A percentile compares a stretch with the other conserved stretches of the same genome.
Evolutionary conservation across 2,329 filamentous ascomycete species (phyloP).

Genomic region (Biscogniauxia sp.): DNA sequence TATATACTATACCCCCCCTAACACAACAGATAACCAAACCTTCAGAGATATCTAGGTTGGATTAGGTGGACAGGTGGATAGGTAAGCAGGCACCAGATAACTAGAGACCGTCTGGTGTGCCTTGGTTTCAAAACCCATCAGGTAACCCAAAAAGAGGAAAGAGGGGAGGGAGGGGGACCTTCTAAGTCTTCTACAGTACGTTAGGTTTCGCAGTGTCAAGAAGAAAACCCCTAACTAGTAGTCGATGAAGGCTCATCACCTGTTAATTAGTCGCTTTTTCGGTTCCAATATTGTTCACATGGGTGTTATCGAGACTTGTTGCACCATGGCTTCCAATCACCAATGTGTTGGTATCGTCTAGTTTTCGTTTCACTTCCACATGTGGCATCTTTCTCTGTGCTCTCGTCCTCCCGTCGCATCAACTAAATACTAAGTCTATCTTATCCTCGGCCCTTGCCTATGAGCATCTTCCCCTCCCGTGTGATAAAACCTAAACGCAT

Average conservation of each 20-base stretch:
- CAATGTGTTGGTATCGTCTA: neutral
- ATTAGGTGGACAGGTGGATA: too few species aligned
- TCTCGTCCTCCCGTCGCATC: neutral
- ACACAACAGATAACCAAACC: neutral
- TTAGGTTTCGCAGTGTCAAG: neutral
- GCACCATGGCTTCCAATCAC: neutral
- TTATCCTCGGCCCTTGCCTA: neutral
- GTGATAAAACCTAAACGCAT: neutral
- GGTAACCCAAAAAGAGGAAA: neutral
- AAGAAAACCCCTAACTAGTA: too few species aligned
- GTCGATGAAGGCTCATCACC: neutral
- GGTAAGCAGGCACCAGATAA: too few species aligned
- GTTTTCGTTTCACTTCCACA: neutral
- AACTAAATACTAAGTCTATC: neutral
- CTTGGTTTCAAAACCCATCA: too few species aligned
- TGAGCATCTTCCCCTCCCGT: neutral
- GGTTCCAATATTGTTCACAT: too few species aligned
- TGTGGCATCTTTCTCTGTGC: constrained; percentile 5
- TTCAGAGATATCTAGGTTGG: too few species aligned
- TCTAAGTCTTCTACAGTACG: neutral
- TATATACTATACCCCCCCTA: too few species aligned
- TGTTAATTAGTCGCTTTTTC: neutral
- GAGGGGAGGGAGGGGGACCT: neutral
- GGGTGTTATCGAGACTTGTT: neutral
- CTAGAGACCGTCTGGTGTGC: too few species aligned